Base-by-base conservation (phyloP, 1,284 basidiomycete species). In the Schizopora paradoxa region DNA sequence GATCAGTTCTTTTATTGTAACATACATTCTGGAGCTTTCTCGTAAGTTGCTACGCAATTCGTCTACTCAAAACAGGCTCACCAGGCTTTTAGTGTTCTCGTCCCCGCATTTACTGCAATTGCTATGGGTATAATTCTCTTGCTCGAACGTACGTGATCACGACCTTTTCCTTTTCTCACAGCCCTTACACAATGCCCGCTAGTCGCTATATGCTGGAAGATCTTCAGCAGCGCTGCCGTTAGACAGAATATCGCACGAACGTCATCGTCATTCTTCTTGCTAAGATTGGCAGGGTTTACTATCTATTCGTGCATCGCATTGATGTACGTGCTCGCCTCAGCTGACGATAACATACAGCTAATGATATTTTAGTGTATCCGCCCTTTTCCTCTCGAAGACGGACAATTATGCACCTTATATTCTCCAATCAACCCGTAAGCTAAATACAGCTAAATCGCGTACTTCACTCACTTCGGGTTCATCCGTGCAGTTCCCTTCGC, bases 281-380 rank as follows among this genome's bases (percentile, higher is more conserved):
- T 50, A 10, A 37, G 48, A 19, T 36, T 50, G 27, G 48, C 43
- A 3, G 48, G 48, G 8, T 50, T 50, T 33, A 31, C 44, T 18
- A 46, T 50, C n/a, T 50, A 50, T 27, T 43, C 48, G 11, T 34
- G 45, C 32, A 50, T 50, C 25, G 40, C 48, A 10, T 32, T 50
- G 34, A 32, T 46, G 48, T 50, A 43, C 16, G 39, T 23, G 19
- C 13, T 7, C 3, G 28, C 16, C 38, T 21, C 22, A 25, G 25
- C 21, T 13, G 10, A 27, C 6, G n/a, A 13, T 29, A 32, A 25
- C 21, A 14, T 23, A 32, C 18, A 37, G 16, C 33, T 13, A 33
- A 11, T 13, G 16, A 11, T 27, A 2, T 33, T 6, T 27, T 21
- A 50, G 48, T 19, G 48, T 42, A 16, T 26, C 48, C n/a, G 43